Evolutionary conservation across 495 filamentous ascomycete species (phyloP).

Genomic region (Podospora bellae-mahoneyi): DNA sequence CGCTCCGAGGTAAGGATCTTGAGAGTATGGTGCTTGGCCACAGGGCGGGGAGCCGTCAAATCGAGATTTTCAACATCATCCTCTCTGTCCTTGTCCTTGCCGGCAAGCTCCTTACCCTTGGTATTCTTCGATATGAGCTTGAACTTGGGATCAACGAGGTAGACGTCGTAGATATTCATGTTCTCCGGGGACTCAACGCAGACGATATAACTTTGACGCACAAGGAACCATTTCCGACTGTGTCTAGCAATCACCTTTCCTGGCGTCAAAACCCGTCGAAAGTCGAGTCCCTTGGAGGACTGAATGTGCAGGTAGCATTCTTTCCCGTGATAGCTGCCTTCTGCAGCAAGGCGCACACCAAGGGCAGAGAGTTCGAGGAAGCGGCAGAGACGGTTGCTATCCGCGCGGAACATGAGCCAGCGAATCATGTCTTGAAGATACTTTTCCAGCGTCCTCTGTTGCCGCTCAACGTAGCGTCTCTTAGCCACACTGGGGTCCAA

Average conservation of each 20-base stretch:
- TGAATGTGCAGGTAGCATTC: constrained; percentile 92
- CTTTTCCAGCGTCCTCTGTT: constrained; percentile 80
- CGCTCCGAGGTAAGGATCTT: constrained; percentile 83
- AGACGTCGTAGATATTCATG: constrained; percentile 99
- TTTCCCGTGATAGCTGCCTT: constrained; percentile 96
- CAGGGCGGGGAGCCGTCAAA: constrained; percentile 54
- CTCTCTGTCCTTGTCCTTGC: constrained; percentile 49
- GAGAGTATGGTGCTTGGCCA: constrained; percentile 73
- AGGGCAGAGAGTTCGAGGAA: constrained; percentile 94
- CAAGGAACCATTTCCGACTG: constrained; percentile 93
- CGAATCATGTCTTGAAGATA: constrained; percentile 94
- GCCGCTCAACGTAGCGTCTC: constrained; percentile 56
- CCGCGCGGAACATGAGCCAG: constrained; percentile 91
- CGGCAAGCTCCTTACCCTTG: constrained; percentile 61
- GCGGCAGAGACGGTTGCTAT: constrained; percentile 93
- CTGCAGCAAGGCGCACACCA: constrained; percentile 89
- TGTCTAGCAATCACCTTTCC: constrained; percentile 73
- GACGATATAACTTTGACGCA: constrained; percentile 95
- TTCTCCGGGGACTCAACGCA: constrained; percentile 97
- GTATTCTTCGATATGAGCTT: constrained; percentile 70
- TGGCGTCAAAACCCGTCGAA: constrained; percentile 74
- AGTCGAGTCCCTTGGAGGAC: constrained; percentile 86
- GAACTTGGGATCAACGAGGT: constrained; percentile 86
- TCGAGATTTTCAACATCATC: constrained; percentile 37
- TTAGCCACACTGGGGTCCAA: constrained; percentile 35